Conservation (phyloP, 1,139 yeast genomes). For the Candida albicans region DNA sequence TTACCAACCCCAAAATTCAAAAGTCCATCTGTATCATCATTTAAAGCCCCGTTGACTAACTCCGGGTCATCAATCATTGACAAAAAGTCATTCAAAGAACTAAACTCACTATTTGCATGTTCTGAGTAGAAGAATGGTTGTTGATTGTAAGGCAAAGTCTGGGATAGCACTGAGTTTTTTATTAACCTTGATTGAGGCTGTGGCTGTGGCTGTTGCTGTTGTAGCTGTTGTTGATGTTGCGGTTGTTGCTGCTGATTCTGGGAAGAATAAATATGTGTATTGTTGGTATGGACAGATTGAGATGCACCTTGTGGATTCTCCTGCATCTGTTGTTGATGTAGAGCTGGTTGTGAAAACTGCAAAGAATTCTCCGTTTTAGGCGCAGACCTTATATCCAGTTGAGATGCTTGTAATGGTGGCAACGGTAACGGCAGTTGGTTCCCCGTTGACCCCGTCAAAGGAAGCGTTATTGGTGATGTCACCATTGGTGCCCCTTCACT, state of each 20-base stretch:
- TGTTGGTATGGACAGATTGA: too few species aligned
- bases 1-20: constrained; percentile 24
- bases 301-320: constrained; percentile 5
- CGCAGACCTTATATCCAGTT: constrained; percentile 3
- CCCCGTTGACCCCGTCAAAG: neutral
- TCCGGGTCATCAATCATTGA: constrained; percentile 89
- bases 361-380: neutral
- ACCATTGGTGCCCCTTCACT: constrained; percentile 11
- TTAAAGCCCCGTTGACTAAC: constrained; percentile 51
- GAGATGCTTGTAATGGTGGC: constrained; percentile 11
- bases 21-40: constrained; percentile 33
- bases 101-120: constrained; percentile 91
- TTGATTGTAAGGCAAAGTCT: constrained; percentile 53
- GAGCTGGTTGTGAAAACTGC: constrained; percentile 4
- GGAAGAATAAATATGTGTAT: too few species aligned
- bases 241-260: neutral
- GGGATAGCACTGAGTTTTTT: constrained; percentile 38
- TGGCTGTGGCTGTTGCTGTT: constrained; percentile 7
- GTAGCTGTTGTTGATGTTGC: constrained; percentile 6
- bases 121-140: constrained; percentile 84
- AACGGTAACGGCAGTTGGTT: constrained; percentile 8
- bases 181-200: constrained; percentile 14
- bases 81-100: constrained; percentile 84
- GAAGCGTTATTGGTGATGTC: constrained; percentile 8
- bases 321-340: constrained; percentile 7